Conservation (phyloP, 1,139 yeast species). For the Nakaseomyces delphensis region DNA sequence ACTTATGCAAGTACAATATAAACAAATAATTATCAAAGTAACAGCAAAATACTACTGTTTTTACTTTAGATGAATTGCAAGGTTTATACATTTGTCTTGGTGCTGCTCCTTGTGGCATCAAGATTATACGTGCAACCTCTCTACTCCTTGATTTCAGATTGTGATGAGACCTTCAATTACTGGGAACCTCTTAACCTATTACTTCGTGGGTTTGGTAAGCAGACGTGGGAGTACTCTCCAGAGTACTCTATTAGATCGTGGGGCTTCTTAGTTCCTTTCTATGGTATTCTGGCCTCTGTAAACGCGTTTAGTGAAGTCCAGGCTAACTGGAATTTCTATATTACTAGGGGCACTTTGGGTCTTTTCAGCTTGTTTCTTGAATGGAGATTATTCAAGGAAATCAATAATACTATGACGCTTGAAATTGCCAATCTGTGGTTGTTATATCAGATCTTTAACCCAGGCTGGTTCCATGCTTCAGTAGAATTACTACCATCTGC, state of each 20-base stretch:
- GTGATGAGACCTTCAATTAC: conserved; percentile 83
- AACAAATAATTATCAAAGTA: neutral
- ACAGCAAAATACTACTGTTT: neutral
- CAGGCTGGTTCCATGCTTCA: conserved; percentile 71
- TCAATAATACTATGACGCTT: conserved; percentile 18
- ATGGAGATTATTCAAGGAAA: conserved; percentile 21
- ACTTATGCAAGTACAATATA: neutral
- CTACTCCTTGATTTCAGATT: conserved; percentile 51
- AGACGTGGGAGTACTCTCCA: conserved; percentile 97
- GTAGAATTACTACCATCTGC: conserved; percentile 81
- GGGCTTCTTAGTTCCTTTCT: conserved; percentile 54
- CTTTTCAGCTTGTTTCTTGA: conserved; percentile 38
- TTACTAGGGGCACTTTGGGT: conserved; percentile 47
- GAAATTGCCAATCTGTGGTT: conserved; percentile 37
- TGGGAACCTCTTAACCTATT: conserved; percentile 87
- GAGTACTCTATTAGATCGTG: conserved; percentile 82
- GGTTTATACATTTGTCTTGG: conserved; percentile 6
- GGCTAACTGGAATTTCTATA: conserved; percentile 37
- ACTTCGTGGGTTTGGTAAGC: conserved; percentile 76
- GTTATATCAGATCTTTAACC: conserved; percentile 28
- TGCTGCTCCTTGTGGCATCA: conserved; percentile 16
- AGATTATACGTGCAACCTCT: conserved; percentile 27
- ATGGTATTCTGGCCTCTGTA: conserved; percentile 31
- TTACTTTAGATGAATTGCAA: neutral
- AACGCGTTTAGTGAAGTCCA: conserved; percentile 15